Base-by-base conservation (phyloP, 1,284 basidiomycete genomes). In the Laetiporus sulphureus region DNA sequence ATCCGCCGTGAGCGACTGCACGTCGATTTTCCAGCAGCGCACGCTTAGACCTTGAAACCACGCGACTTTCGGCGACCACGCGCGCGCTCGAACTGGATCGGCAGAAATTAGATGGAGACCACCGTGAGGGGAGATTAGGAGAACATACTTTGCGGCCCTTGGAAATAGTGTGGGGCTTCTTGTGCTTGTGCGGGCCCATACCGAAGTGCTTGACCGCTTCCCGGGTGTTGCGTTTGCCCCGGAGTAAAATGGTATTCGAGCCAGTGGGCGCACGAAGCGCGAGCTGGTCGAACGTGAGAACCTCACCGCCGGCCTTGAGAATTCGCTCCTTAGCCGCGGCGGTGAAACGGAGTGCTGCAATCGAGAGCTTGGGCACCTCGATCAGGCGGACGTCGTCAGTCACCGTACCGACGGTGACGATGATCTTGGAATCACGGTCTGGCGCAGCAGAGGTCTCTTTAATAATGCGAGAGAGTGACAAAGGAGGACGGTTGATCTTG, bases 161-260 rank as follows among this genome's bases (percentile, higher is more conserved):
- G 64, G 90, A 91, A 56, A 73, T 77, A 44, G 93, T 88, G 74
- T 92, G 85, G 38, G 93, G 92, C 73, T 91, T 92, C 79, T 92
- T 92, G 86, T 93, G 70, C 69, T 89, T 87, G 79, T 89, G 84
- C 34, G 86, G 87, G 49, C 80, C 88, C 83, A 90, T 88, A 62
- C 92, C 95, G 66, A 97, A 98, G 82, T 98, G 95, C 71, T 88
- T 91, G 71, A 90, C 83, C 37, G 94, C 88, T 70, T 98, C 94
- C 52, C 96, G 83, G 46, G 87, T 77, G 68, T 84, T 96, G 79
- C 88, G 88, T 72, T 88, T 86, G 55, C 95, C 96, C 51, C 93
- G 77, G 57, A 96, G 71, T 54, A 99, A 72, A 51, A 99, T 77
- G 40, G 94, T 98, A 82, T 97, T 97, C 54, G 89, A 77, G 53